Percentiles rank a stretch among this genome's conserved stretches.
Conservation (phyloP, 306 rosid species). For the Vigna unguiculata region DNA sequence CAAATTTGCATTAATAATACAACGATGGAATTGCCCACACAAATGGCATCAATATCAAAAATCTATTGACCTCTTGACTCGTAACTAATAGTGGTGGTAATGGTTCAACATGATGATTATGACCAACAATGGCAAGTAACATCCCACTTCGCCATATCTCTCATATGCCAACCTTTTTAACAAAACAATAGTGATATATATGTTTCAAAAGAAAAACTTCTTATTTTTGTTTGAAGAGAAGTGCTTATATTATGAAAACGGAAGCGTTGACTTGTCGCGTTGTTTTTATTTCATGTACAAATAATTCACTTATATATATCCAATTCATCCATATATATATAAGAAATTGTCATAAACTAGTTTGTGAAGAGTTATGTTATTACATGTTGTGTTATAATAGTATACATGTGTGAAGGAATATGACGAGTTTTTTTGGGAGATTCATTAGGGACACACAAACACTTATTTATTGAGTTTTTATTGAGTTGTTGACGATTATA, state of each 20-base stretch:
- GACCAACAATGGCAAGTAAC: conserved; percentile 15
- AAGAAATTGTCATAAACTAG: too few species aligned
- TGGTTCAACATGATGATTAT: conserved; percentile 13
- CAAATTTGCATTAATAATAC: not conserved
- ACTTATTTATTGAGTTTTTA: too few species aligned
- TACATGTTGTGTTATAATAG: too few species aligned
- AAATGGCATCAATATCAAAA: conserved; percentile 38
- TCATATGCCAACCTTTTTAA: not conserved
- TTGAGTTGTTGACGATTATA: too few species aligned
- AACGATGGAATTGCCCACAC: conserved; percentile 12
- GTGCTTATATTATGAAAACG: conserved; percentile 28
- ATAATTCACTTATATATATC: too few species aligned
- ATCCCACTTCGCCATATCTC: conserved; percentile 35
- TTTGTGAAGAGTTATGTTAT: too few species aligned
- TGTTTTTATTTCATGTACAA: not conserved
- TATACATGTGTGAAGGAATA: too few species aligned
- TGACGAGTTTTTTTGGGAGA: too few species aligned
- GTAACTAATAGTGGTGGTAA: conserved; percentile 41
- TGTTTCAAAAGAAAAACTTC: not conserved
- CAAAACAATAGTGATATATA: not conserved
- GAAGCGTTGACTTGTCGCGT: too few species aligned
- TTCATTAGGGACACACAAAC: too few species aligned
- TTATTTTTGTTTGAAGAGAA: not conserved
- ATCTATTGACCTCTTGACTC: conserved; percentile 37
- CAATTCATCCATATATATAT: too few species aligned